phyloP scores from a whole-genome alignment of 2,329 filamentous ascomycete species.

The Claviceps paspali region DNA sequence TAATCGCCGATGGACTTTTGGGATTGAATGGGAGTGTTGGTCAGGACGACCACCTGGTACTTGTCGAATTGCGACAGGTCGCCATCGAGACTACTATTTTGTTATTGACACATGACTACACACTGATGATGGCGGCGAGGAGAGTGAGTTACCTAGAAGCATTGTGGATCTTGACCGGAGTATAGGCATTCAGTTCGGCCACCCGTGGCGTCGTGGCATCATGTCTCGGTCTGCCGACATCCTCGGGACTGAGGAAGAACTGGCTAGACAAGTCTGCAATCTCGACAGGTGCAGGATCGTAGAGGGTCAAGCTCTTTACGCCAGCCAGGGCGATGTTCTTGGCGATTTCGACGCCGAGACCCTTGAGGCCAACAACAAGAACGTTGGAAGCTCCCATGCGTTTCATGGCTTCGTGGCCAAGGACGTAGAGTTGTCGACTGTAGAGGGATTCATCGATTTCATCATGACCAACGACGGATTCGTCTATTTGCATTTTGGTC shows the following conservation, averaged over 20 bases:
- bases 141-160: slow-evolving; percentile 30
- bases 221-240: slow-evolving; percentile 86
- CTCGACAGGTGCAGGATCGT: slow-evolving; percentile 71
- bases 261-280: slow-evolving; percentile 89
- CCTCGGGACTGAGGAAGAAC: slow-evolving; percentile 81
- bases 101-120: not conserved
- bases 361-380: slow-evolving; percentile 80
- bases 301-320: slow-evolving; percentile 90
- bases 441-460: slow-evolving; percentile 62
- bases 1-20: slow-evolving; percentile 82
- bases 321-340: slow-evolving; percentile 97
- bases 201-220: slow-evolving; percentile 76
- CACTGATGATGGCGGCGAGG: slow-evolving; percentile 4
- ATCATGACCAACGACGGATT: slow-evolving; percentile 35
- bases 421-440: slow-evolving; percentile 57
- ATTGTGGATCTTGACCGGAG: slow-evolving; percentile 67
- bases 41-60: slow-evolving; percentile 87
- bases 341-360: slow-evolving; percentile 91
- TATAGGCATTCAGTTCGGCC: slow-evolving; percentile 91
- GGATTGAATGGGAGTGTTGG: slow-evolving; percentile 62
- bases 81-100: slow-evolving; percentile 46
- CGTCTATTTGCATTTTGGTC: slow-evolving; percentile 51
- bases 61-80: slow-evolving; percentile 72
- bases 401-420: slow-evolving; percentile 82
- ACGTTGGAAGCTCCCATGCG: slow-evolving; percentile 95